Percentiles rank a stretch among this genome's conserved stretches.
phyloP scores from a whole-genome alignment of 345 rosid species.

The Trapa incisa region DNA sequence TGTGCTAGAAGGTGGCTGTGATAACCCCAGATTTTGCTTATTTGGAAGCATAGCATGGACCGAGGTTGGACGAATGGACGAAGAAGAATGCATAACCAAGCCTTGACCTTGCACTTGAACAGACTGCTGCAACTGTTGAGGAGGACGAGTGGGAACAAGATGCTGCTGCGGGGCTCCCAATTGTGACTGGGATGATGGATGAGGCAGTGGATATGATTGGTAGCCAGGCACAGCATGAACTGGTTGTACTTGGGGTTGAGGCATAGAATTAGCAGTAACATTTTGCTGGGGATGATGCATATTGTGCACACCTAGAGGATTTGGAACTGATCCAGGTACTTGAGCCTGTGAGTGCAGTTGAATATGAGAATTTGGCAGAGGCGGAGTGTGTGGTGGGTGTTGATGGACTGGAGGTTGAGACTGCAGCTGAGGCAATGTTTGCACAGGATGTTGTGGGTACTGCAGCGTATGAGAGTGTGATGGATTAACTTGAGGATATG shows the following conservation, averaged over 20 bases:
- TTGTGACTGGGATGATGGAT: conserved; percentile 28
- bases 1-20: conserved; percentile 25
- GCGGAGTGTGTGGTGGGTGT: conserved; percentile 16
- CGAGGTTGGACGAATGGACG: conserved; percentile 29
- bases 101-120: conserved; percentile 29
- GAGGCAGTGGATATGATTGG: conserved; percentile 41
- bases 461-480: conserved; percentile 15
- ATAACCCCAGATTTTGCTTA: conserved; percentile 28
- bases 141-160: conserved; percentile 22
- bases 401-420: conserved; percentile 22
- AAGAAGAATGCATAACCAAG: conserved; percentile 35
- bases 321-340: conserved; percentile 10
- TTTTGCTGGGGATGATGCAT: conserved; percentile 16
- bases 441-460: conserved; percentile 10
- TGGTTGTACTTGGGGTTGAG: conserved; percentile 26
- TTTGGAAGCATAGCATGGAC: conserved; percentile 21
- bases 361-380: conserved; percentile 11
- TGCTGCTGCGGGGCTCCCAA: conserved; percentile 28
- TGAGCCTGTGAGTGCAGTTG: conserved; percentile 20
- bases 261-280: conserved; percentile 19
- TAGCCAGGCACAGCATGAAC: conserved; percentile 36
- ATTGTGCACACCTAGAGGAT: conserved; percentile 7
- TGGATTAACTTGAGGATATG: conserved; percentile 24
- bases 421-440: conserved; percentile 3
- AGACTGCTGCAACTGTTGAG: conserved; percentile 23